Evolutionary conservation across 1,139 yeast genomes (phyloP).

Genomic region (Geotrichum bryndzae): DNA sequence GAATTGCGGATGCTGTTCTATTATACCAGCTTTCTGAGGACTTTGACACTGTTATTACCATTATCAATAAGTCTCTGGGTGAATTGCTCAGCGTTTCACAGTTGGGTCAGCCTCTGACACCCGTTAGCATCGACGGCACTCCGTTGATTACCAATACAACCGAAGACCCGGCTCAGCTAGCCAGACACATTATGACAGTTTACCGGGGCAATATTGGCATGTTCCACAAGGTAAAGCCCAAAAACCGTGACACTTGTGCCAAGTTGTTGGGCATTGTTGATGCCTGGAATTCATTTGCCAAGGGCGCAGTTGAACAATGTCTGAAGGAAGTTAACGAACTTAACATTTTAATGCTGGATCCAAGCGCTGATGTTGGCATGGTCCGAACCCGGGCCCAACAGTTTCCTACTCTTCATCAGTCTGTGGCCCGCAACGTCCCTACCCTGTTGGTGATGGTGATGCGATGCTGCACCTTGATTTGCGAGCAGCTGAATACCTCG

Average conservation of each 20-base stretch:
- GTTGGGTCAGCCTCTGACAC: conserved; percentile 53
- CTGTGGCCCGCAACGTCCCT: conserved; percentile 75
- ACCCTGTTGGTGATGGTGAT: conserved; percentile 71
- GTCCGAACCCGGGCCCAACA: conserved; percentile 53
- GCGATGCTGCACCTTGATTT: conserved; percentile 66
- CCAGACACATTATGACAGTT: conserved; percentile 36
- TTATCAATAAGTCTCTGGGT: conserved; percentile 72
- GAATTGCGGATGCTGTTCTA: conserved; percentile 77
- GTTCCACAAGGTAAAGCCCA: conserved; percentile 29
- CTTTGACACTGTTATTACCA: conserved; percentile 72
- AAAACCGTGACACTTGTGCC: conserved; percentile 51
- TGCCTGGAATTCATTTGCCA: conserved; percentile 56
- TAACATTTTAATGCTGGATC: conserved; percentile 59
- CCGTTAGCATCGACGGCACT: conserved; percentile 12
- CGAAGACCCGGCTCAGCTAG: conserved; percentile 39
- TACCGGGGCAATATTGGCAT: conserved; percentile 35
- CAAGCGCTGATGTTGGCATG: conserved; percentile 42
- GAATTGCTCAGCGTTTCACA: conserved; percentile 73
- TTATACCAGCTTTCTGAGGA: conserved; percentile 87
- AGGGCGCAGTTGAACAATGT: conserved; percentile 57
- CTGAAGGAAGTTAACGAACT: conserved; percentile 51
- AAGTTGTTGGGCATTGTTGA: conserved; percentile 60
- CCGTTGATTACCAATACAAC: conserved; percentile 32
- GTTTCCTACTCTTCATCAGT: conserved; percentile 57
- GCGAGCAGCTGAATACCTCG: conserved; percentile 45